Evolutionary conservation across 192 early-diverging fungal species (phyloP), one percentile per base, ranked within the genome.

Genomic region (Chytriomyces sp.): DNA sequence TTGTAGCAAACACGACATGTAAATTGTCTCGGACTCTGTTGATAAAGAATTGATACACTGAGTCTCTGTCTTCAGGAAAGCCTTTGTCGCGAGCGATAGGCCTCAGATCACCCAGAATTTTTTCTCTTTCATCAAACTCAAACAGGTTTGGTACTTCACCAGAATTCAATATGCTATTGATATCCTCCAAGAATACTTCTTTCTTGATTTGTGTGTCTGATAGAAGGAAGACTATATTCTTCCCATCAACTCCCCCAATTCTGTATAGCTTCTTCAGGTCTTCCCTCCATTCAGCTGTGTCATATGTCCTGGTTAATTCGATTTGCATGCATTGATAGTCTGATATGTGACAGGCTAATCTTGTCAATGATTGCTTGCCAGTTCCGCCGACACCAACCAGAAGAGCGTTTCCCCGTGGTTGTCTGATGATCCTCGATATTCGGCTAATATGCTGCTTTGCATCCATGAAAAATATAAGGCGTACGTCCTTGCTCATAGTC

Each of bases 141-240:
- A 86, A 82, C 28, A 88, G 62, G 40, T 84, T 87, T 2, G 86
- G 86, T 10, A 88, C 84, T 75, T 88, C 86, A 10, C 86, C 86
- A 5, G 84, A 86, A 63, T 88, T 88, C 30, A 88, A 72, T 36
- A 88, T 85, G 44, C 70, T 79, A 72, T 86, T 88, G 56, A 86
- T 75, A 60, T 88, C 86, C 62, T 88, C 86, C 30, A 88, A 59
- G 59, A 88, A 88, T 1, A 78, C 74, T 64, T 88, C 86, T 5
- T 58, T 80, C 39, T 88, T 88, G 70, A 88, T 88, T 71, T 88
- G 86, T 0, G 86, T 88, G 74, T 88, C 86, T 14, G 86, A 81
- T 17, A 88, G 62, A 26, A 88, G 71, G 67, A 88, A 88, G 3
- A 88, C 86, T 4, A 80, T 86, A 65, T 88, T 88, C 55, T 88